Evolutionary conservation across 352 stramenopile genomes (phyloP).

Genomic region (Phytopythium helicoides): DNA sequence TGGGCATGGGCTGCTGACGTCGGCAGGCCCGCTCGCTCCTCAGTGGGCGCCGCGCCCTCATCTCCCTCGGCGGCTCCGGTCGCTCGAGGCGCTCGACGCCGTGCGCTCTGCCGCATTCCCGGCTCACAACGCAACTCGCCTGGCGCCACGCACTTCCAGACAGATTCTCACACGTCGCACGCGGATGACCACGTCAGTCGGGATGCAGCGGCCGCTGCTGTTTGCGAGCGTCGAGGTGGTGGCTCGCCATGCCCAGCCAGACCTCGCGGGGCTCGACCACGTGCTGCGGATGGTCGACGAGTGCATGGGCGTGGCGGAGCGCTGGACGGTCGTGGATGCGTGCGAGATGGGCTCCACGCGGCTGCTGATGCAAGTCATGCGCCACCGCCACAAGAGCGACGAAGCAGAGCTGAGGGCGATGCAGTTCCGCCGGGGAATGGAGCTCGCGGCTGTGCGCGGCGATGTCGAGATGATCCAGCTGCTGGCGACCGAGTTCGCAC

Average conservation of each 20-base stretch:
- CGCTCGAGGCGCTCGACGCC: too few species aligned
- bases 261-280: slow-evolving; percentile 4
- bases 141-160: too few species aligned
- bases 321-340: slow-evolving; percentile 1
- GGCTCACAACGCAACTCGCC: too few species aligned
- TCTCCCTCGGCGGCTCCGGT: too few species aligned
- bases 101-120: too few species aligned
- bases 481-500: slow-evolving; percentile 5
- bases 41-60: too few species aligned
- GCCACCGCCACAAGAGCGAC: background rate
- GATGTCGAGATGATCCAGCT: slow-evolving; percentile 3
- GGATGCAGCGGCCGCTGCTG: background rate
- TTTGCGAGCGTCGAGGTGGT: slow-evolving; percentile 5
- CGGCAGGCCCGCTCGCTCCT: too few species aligned
- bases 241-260: slow-evolving; percentile 1
- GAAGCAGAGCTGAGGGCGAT: background rate
- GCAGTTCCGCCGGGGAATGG: slow-evolving; percentile 8
- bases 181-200: background rate
- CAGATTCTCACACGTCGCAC: too few species aligned
- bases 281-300: background rate
- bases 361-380: slow-evolving; percentile 1
- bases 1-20: too few species aligned
- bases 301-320: slow-evolving; percentile 5
- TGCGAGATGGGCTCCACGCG: background rate
- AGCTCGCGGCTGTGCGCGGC: slow-evolving; percentile 1